Evolutionary conservation across 192 early-diverging fungal genomes (phyloP).

Genomic region (Coemansia sp.): DNA sequence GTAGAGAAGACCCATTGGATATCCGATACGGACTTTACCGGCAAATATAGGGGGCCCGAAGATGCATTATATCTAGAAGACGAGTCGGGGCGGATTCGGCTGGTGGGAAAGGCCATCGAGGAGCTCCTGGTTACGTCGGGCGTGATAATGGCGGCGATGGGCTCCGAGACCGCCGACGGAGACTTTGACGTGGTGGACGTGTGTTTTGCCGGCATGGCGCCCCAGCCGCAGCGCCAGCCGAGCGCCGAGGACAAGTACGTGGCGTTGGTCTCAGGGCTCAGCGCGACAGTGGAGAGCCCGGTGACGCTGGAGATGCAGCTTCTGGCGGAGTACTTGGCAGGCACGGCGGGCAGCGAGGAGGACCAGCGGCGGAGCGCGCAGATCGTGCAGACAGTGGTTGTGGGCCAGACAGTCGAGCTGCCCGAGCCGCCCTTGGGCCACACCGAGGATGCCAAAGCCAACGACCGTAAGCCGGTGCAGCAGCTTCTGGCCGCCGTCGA

Average conservation of each 20-base stretch:
- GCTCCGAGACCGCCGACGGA: constrained; percentile 69
- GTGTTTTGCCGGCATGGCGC: constrained; percentile 67
- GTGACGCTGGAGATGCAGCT: constrained; percentile 65
- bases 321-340: constrained; percentile 75
- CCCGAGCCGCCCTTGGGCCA: constrained; percentile 45
- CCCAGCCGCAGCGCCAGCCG: constrained; percentile 47
- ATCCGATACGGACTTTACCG: constrained; percentile 57
- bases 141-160: constrained; percentile 74
- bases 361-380: constrained; percentile 57
- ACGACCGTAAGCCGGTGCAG: constrained; percentile 44
- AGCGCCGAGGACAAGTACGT: constrained; percentile 60
- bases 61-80: constrained; percentile 79
- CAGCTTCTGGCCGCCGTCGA: constrained; percentile 62
- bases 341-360: constrained; percentile 60
- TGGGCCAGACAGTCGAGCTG: constrained; percentile 66
- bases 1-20: constrained; percentile 79
- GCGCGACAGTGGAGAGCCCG: constrained; percentile 48
- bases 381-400: constrained; percentile 73
- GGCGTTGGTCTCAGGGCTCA: constrained; percentile 80
- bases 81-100: constrained; percentile 83
- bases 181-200: constrained; percentile 84
- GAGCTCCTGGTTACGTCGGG: constrained; percentile 71
- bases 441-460: constrained; percentile 48
- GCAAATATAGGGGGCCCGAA: constrained; percentile 64
- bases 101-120: constrained; percentile 63